A percentile compares a stretch with the other conserved stretches of the same genome.
Conservation (phyloP, 2,329 filamentous ascomycete genomes). For the Aciculosporium take region DNA sequence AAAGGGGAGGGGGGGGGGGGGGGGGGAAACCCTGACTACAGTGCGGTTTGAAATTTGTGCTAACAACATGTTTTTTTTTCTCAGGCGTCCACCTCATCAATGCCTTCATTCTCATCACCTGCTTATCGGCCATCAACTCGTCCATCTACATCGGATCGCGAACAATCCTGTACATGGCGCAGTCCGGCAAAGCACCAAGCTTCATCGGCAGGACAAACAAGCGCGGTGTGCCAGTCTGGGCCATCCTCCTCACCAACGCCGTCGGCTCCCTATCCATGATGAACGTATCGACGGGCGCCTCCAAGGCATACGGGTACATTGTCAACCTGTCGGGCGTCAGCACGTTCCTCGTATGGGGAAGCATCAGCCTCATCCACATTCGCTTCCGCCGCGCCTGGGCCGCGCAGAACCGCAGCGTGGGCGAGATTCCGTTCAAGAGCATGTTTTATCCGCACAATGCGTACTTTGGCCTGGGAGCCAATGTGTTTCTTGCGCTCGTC, state of each 20-base stretch:
- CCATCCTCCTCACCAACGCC: conserved; percentile 52
- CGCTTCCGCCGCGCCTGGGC: conserved; percentile 53
- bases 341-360: conserved; percentile 58
- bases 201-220: conserved; percentile 55
- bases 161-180: conserved; percentile 62
- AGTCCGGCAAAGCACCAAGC: conserved; percentile 54
- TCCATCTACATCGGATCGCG: conserved; percentile 67
- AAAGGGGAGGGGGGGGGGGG: too few species aligned
- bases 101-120: conserved; percentile 60
- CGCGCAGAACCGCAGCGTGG: conserved; percentile 38
- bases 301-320: conserved; percentile 52
- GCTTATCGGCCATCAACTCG: conserved; percentile 57
- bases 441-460: conserved; percentile 42
- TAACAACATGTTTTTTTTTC: not conserved
- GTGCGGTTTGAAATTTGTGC: not conserved
- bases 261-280: conserved; percentile 63
- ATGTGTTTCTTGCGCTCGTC: conserved; percentile 44
- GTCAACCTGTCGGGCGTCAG: conserved; percentile 57
- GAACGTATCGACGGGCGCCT: conserved; percentile 54
- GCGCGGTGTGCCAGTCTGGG: conserved; percentile 47
- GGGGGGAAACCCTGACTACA: not conserved
- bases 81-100: conserved; percentile 57
- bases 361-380: conserved; percentile 57
- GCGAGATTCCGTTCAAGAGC: conserved; percentile 41
- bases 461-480: conserved; percentile 43